Evolutionary conservation across 1,284 basidiomycete genomes (phyloP).

Genomic region (Pyrrhoderma noxium): DNA sequence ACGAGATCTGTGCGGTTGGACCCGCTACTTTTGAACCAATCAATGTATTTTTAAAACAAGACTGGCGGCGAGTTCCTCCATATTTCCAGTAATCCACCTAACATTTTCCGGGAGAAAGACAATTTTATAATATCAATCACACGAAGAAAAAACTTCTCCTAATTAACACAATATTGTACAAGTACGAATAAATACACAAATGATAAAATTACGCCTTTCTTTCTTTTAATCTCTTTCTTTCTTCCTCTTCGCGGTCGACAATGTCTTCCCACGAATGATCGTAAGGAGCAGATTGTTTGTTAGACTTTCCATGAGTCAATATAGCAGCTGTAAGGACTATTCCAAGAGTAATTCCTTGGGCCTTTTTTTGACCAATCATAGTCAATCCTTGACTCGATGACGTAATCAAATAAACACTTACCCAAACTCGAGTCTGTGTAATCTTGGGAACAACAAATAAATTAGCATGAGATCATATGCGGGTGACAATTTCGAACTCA

Average conservation of each 20-base stretch:
- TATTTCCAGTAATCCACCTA: too few relatives aligned
- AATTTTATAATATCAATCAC: too few relatives aligned
- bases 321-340: slow-evolving; percentile 17
- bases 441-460: slow-evolving; percentile 5
- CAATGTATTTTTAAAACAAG: too few relatives aligned
- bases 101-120: too few relatives aligned
- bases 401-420: slow-evolving; percentile 7
- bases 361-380: slow-evolving; percentile 5
- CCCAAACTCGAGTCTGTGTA: slow-evolving; percentile 19
- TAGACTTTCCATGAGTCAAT: slow-evolving; percentile 11
- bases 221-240: slow-evolving; percentile 1
- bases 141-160: too few relatives aligned
- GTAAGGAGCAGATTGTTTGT: background rate
- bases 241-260: slow-evolving; percentile 14
- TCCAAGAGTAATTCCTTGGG: slow-evolving; percentile 17
- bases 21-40: too few relatives aligned
- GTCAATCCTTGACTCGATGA: background rate
- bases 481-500: background rate
- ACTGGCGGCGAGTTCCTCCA: too few relatives aligned
- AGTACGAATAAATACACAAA: background rate
- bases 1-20: too few relatives aligned
- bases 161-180: background rate
- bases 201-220: background rate
- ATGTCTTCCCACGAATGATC: slow-evolving; percentile 18
- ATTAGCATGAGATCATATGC: background rate